Evolutionary conservation across 345 rosid species (phyloP).

Genomic region (Rhizophora mangle): DNA sequence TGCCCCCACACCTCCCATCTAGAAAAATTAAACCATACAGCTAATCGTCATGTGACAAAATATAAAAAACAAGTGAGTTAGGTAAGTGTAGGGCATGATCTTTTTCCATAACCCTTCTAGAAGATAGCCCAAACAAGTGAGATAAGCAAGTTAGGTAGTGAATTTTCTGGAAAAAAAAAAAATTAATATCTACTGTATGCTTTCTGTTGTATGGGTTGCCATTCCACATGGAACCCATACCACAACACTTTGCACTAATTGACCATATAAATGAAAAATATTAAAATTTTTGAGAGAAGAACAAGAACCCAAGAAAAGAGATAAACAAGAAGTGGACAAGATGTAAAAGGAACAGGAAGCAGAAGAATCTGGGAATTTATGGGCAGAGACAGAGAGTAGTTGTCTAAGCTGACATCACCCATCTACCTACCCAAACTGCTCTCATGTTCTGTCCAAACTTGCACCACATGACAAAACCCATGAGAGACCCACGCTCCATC

Average conservation of each 20-base stretch:
- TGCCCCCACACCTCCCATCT: neutral
- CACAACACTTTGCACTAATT: neutral
- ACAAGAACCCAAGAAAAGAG: neutral
- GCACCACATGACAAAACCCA: neutral
- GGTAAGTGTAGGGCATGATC: constrained; percentile 1
- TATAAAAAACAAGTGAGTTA: constrained; percentile 9
- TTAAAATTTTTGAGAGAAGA: neutral
- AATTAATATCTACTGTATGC: too few species aligned
- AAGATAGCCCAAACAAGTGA: neutral
- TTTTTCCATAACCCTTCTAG: constrained; percentile 16
- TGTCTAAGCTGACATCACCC: constrained; percentile 6
- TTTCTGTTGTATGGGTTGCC: too few species aligned
- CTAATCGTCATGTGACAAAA: neutral
- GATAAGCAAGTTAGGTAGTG: too few species aligned
- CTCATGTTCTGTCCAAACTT: neutral
- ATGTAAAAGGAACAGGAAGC: neutral
- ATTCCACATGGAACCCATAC: neutral
- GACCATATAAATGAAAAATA: neutral
- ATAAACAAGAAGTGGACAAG: neutral
- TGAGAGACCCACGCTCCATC: neutral
- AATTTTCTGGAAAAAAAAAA: neutral
- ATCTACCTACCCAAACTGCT: constrained; percentile 12
- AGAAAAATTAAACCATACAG: neutral
- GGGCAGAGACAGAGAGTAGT: constrained; percentile 15
- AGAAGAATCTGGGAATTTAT: constrained; percentile 3